These are phyloP conservation scores for Fusarium tuaranense DNA, from an alignment of 2,329 filamentous ascomycete species.

Conservation along the genomic window DNA sequence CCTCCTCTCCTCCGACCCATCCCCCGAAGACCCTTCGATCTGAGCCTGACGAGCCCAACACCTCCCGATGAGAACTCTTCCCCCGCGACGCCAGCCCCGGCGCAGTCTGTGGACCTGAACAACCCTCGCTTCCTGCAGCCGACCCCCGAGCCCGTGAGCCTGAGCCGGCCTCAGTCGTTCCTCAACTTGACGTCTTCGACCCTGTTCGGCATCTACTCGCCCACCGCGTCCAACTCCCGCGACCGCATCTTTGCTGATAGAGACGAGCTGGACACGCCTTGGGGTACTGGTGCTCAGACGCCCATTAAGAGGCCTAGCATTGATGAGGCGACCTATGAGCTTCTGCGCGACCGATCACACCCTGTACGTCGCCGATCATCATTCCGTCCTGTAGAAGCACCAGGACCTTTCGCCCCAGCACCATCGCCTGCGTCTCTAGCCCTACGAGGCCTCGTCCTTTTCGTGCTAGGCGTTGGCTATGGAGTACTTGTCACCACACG, in stretches of 20 bases:
- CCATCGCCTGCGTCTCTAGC: slow-evolving; percentile 60
- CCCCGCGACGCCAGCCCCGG: slow-evolving; percentile 35
- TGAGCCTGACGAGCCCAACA: slow-evolving; percentile 62
- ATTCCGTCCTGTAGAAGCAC: slow-evolving; percentile 44
- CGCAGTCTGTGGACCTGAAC: slow-evolving; percentile 43
- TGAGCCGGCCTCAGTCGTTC: slow-evolving; percentile 80
- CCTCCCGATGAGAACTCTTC: slow-evolving; percentile 53
- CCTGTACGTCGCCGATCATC: slow-evolving; percentile 51
- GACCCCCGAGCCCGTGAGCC: slow-evolving; percentile 51
- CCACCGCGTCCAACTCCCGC: slow-evolving; percentile 67
- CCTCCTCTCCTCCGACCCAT: slow-evolving; percentile 75
- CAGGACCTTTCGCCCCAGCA: slow-evolving; percentile 43
- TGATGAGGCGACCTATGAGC: slow-evolving; percentile 58
- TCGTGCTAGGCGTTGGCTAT: slow-evolving; percentile 84
- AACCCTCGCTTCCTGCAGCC: slow-evolving; percentile 55
- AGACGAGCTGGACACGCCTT: slow-evolving; percentile 76
- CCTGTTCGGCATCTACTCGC: slow-evolving; percentile 90
- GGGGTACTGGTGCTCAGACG: slow-evolving; percentile 82
- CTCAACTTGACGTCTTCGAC: slow-evolving; percentile 91
- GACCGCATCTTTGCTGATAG: slow-evolving; percentile 55
- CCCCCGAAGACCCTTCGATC: slow-evolving; percentile 77
- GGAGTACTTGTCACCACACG: slow-evolving; percentile 80
- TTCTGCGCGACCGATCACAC: slow-evolving; percentile 56
- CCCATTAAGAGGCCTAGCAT: slow-evolving; percentile 62
- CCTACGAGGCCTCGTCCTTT: slow-evolving; percentile 74